Conservation (phyloP, 2,329 filamentous ascomycete genomes). For the Karstenula rhodostoma region DNA sequence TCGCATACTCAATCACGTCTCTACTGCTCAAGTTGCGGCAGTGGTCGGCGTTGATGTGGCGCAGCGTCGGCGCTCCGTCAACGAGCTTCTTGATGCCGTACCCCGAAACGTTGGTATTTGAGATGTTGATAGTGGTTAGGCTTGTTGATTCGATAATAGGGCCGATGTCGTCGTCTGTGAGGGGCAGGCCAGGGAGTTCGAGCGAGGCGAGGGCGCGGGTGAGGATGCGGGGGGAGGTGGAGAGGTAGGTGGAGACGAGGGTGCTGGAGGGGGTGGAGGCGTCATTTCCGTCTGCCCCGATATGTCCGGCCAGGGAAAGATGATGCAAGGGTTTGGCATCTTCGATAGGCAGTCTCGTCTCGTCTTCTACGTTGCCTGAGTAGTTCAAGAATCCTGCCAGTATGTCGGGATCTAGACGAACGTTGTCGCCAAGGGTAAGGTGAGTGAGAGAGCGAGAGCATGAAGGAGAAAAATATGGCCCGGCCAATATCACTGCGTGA, state of each 20-base stretch:
- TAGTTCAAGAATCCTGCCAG: not conserved
- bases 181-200: slow-evolving; percentile 24
- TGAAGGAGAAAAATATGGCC: no score
- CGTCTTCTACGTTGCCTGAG: not conserved
- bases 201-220: slow-evolving; percentile 28
- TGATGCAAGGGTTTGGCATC: not conserved
- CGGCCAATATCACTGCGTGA: not conserved
- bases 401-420: not conserved
- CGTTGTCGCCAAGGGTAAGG: not conserved
- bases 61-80: slow-evolving; percentile 35
- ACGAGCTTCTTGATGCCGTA: slow-evolving; percentile 51
- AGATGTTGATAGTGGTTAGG: slow-evolving; percentile 45
- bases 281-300: not conserved
- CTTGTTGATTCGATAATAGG: slow-evolving; percentile 22
- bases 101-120: slow-evolving; percentile 50
- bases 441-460: not conserved
- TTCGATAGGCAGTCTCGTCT: not conserved
- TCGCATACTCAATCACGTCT: slow-evolving; percentile 48
- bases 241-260: slow-evolving; percentile 12
- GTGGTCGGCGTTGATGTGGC: slow-evolving; percentile 43
- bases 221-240: slow-evolving; percentile 34
- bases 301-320: not conserved
- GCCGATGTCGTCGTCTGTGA: slow-evolving; percentile 38
- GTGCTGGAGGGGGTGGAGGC: not conserved
- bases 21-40: slow-evolving; percentile 45